Conservation (phyloP, 148 eudicot species). For the Amaranthus hypochondriacus region DNA sequence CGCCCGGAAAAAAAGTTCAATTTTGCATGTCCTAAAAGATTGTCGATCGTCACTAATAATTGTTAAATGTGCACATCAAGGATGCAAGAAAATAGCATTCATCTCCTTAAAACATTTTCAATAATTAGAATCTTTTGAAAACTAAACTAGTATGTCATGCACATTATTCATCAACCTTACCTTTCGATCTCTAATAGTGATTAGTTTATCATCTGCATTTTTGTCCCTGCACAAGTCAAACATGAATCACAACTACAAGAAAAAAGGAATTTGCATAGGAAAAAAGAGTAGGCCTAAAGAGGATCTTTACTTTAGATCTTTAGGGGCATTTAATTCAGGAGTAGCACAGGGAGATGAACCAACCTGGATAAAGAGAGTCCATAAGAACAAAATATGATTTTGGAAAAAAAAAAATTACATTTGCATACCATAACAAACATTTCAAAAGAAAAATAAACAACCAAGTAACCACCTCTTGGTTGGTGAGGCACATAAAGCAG, state of each 20-base stretch:
- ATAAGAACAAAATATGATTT: background rate
- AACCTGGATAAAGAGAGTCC: conserved; percentile 20
- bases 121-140: background rate
- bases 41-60: too few relatives aligned
- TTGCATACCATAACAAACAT: background rate
- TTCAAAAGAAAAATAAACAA: background rate
- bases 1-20: too few relatives aligned
- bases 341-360: conserved; percentile 27
- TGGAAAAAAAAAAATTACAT: background rate
- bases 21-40: too few relatives aligned
- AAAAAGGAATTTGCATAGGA: background rate
- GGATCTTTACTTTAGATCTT: conserved; percentile 35
- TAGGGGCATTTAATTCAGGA: conserved; percentile 35
- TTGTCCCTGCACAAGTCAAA: conserved; percentile 35
- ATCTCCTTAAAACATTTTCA: too few relatives aligned
- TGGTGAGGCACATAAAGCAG: background rate
- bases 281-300: background rate
- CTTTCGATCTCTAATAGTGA: conserved; percentile 51
- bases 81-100: too few relatives aligned
- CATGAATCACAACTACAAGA: background rate
- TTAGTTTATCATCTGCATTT: conserved; percentile 35
- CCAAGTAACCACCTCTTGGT: background rate
- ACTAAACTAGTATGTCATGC: background rate
- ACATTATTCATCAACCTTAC: conserved; percentile 25
- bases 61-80: too few relatives aligned